phyloP scores from a whole-genome alignment of 1,139 yeast species.

The Ashbya aceris region DNA sequence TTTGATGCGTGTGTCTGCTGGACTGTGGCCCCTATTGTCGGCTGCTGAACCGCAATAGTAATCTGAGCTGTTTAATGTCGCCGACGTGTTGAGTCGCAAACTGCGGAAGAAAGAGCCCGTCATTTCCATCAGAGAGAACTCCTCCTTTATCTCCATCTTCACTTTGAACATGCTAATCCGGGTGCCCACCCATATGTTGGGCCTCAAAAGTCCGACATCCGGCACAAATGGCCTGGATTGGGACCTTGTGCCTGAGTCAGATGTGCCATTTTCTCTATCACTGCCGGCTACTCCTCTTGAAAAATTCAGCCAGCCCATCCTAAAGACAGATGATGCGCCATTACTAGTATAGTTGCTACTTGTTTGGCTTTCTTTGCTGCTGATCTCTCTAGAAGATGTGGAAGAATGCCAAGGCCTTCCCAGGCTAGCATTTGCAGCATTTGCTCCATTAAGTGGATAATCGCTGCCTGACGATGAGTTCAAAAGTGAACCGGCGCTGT shows the following conservation, averaged over 20 bases:
- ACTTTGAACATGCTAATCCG: slow-evolving; percentile 51
- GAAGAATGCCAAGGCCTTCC: no score
- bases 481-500: no score
- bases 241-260: not conserved
- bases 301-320: slow-evolving; percentile 27
- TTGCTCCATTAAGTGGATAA: slow-evolving; percentile 10
- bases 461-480: no score
- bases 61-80: slow-evolving; percentile 9
- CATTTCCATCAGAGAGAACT: slow-evolving; percentile 29
- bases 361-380: no score
- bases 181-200: slow-evolving; percentile 58
- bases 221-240: slow-evolving; percentile 12
- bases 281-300: slow-evolving; percentile 11
- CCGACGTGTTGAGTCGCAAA: slow-evolving; percentile 20
- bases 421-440: no score
- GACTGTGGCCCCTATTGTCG: no score
- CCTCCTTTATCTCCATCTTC: slow-evolving; percentile 31
- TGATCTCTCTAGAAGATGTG: no score
- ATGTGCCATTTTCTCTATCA: slow-evolving; percentile 7
- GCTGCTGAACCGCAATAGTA: no score
- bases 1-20: no score
- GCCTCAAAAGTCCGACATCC: slow-evolving; percentile 19
- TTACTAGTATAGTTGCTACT: slow-evolving; percentile 1
- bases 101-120: slow-evolving; percentile 28
- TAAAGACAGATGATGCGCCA: slow-evolving; percentile 16